Conservation (phyloP, 2,329 filamentous ascomycete genomes). For the Colletotrichum sublineola region DNA sequence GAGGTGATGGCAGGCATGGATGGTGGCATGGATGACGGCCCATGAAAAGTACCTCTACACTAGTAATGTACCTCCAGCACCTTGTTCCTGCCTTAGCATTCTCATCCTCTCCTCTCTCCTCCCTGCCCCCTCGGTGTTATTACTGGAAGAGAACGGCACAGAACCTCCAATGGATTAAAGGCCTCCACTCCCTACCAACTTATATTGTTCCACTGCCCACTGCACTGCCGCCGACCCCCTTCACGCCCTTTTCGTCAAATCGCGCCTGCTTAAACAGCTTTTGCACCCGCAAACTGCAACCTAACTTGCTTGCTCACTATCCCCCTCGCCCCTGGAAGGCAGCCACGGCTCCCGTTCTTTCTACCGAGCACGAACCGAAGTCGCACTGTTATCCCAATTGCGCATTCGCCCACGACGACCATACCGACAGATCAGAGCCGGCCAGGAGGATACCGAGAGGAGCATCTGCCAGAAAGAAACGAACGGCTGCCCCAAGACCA, state of each 20-base stretch:
- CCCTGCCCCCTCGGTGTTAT: slow-evolving; percentile 13
- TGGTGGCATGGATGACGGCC: slow-evolving; percentile 2
- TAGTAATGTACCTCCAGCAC: slow-evolving; percentile 6
- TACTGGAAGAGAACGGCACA: slow-evolving; percentile 28
- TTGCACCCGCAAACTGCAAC: slow-evolving; percentile 15
- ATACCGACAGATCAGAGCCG: not conserved
- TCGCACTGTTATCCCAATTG: not conserved
- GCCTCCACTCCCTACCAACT: slow-evolving; percentile 38
- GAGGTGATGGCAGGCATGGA: slow-evolving; percentile 1
- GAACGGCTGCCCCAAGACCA: not conserved
- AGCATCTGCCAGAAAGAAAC: not conserved
- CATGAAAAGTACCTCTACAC: slow-evolving; percentile 1
- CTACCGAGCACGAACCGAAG: not conserved
- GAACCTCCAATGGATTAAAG: slow-evolving; percentile 18
- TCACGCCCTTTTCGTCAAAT: slow-evolving; percentile 25
- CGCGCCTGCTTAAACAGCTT: slow-evolving; percentile 18
- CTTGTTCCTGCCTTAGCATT: slow-evolving; percentile 37
- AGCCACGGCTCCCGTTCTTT: not conserved
- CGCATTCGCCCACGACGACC: not conserved
- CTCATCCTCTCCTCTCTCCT: not conserved
- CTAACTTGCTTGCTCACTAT: slow-evolving; percentile 6
- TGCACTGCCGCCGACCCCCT: slow-evolving; percentile 1
- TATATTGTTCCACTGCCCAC: slow-evolving; percentile 39
- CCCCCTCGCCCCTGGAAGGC: not conserved
- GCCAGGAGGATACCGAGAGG: not conserved